Conservation (phyloP, 129 eudicot genomes). For the Ambrosia artemisiifolia region DNA sequence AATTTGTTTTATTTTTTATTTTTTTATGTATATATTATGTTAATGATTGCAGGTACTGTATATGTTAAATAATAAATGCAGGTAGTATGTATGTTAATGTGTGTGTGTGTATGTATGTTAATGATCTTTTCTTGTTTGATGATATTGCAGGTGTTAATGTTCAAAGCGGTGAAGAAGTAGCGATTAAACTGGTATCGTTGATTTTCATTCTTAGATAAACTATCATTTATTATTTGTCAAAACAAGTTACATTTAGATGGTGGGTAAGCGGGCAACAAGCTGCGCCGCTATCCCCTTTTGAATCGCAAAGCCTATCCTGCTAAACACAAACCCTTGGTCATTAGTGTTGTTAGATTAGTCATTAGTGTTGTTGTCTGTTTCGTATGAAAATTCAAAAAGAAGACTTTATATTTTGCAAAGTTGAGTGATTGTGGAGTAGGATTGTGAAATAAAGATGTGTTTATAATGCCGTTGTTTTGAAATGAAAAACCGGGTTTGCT, state of each 20-base stretch:
- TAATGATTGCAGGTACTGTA: too few species aligned
- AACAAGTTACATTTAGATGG: too few species aligned
- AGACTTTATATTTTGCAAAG: neutral
- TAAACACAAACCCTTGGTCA: too few species aligned
- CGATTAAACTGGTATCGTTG: slow-evolving; percentile 72
- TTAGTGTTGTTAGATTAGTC: neutral
- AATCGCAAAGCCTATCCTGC: too few species aligned
- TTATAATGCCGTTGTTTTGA: neutral
- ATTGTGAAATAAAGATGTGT: neutral
- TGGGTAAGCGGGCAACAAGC: too few species aligned
- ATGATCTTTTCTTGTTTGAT: slow-evolving; percentile 15
- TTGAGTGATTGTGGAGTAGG: neutral
- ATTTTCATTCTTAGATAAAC: slow-evolving; percentile 8
- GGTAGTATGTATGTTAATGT: neutral
- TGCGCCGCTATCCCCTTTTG: too few species aligned
- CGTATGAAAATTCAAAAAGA: neutral
- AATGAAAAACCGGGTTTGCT: too few species aligned
- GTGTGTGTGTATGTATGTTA: neutral
- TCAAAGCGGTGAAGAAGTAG: slow-evolving; percentile 96
- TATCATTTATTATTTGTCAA: too few species aligned
- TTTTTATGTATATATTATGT: too few species aligned
- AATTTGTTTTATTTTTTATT: neutral
- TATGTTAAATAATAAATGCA: too few species aligned
- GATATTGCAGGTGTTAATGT: slow-evolving; percentile 71
- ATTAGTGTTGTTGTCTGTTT: neutral